Evolutionary conservation across 352 stramenopile genomes (phyloP).

Genomic region (Thalassiosira hispida): DNA sequence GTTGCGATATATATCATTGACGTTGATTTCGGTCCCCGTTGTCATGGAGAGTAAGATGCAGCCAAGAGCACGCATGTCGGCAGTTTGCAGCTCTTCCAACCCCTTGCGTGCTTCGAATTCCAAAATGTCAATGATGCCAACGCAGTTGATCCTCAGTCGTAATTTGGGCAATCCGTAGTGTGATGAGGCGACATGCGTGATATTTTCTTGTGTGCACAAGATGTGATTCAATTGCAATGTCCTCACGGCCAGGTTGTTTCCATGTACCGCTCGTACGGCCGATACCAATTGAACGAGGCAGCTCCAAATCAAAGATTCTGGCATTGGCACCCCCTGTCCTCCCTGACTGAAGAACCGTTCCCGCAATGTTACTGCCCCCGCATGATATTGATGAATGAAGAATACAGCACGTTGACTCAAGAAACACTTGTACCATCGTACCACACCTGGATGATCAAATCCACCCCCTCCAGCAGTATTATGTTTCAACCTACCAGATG

Average conservation of each 20-base stretch:
- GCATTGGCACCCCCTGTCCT: constrained; percentile 47
- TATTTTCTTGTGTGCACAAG: constrained; percentile 75
- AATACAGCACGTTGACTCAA: constrained; percentile 87
- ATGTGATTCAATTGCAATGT: constrained; percentile 85
- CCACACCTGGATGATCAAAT: constrained; percentile 81
- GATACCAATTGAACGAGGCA: constrained; percentile 85
- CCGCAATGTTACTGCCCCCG: constrained; percentile 77
- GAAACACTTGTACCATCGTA: constrained; percentile 86
- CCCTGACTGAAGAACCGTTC: constrained; percentile 62
- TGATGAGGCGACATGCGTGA: constrained; percentile 17
- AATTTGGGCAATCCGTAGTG: constrained; percentile 53
- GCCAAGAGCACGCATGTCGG: constrained; percentile 85
- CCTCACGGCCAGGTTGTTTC: constrained; percentile 79
- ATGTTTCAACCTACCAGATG: constrained; percentile 38
- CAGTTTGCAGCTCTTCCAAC: constrained; percentile 82
- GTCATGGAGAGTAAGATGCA: constrained; percentile 78
- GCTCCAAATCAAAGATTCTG: constrained; percentile 86
- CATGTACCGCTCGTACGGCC: constrained; percentile 80
- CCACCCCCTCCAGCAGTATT: background rate
- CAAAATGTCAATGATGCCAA: constrained; percentile 88
- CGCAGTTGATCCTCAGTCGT: constrained; percentile 86
- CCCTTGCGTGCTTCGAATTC: constrained; percentile 87
- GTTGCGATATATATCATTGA: constrained; percentile 52
- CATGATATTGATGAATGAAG: constrained; percentile 88
- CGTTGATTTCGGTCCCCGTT: constrained; percentile 71